Evolutionary conservation across 371 early-diverging fungal species (phyloP).

Genomic region (Umbelopsis sp.): DNA sequence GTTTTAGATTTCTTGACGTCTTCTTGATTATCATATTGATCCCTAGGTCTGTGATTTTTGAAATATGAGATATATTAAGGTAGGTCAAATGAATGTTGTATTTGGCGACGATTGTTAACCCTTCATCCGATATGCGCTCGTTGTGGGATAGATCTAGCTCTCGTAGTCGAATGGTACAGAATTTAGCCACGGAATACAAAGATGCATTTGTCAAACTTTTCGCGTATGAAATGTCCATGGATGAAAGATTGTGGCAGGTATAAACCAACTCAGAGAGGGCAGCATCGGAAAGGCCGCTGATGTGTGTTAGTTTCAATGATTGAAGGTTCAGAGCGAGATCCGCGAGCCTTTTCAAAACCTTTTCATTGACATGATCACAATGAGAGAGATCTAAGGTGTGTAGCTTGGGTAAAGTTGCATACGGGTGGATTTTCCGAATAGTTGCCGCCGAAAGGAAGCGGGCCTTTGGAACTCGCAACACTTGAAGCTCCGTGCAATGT

Average conservation of each 20-base stretch:
- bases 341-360: background rate
- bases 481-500: background rate
- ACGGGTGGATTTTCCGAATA: background rate
- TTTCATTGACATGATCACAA: constrained; percentile 14
- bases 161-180: constrained; percentile 6
- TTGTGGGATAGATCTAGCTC: constrained; percentile 13
- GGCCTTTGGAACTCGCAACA: background rate
- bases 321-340: background rate
- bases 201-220: constrained; percentile 7
- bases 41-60: constrained; percentile 2
- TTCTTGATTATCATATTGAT: constrained; percentile 5
- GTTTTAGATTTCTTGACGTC: constrained; percentile 22
- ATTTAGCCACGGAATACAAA: constrained; percentile 5
- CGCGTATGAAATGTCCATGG: background rate
- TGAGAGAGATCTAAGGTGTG: constrained; percentile 1
- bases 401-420: background rate
- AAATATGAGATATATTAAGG: constrained; percentile 23
- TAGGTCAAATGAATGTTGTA: constrained; percentile 29
- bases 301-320: background rate
- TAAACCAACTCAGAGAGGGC: background rate
- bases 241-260: constrained; percentile 5
- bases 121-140: constrained; percentile 11
- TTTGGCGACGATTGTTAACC: constrained; percentile 9
- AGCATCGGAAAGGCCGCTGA: constrained; percentile 1
- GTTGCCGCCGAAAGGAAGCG: constrained; percentile 3